phyloP scores from a whole-genome alignment of 768 basidiomycete species.

The Mycena metata region DNA sequence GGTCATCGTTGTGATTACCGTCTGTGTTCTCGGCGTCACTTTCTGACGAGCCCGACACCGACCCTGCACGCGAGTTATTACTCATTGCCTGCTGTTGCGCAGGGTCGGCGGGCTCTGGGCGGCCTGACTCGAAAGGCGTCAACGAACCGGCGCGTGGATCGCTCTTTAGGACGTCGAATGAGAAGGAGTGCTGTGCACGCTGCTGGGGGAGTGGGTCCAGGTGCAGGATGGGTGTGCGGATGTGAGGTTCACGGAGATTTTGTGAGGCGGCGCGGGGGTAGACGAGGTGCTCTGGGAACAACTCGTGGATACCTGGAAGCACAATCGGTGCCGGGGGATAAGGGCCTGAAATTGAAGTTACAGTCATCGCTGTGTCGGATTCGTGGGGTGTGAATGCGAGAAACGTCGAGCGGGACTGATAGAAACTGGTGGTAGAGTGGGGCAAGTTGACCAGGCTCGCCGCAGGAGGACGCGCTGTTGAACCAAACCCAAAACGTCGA shows the following conservation, averaged over 20 bases:
- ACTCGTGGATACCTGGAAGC: slow-evolving; percentile 23
- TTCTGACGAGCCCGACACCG: background rate
- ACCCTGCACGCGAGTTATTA: background rate
- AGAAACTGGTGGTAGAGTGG: too few species aligned
- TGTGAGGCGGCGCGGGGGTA: background rate
- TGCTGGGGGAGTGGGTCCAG: background rate
- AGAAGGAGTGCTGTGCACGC: slow-evolving; percentile 2
- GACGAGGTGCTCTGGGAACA: slow-evolving; percentile 25
- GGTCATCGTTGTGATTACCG: too few species aligned
- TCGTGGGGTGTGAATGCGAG: too few species aligned
- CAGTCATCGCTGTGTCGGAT: background rate
- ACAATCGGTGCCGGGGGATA: background rate
- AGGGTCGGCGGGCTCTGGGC: background rate
- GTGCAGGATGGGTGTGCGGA: background rate
- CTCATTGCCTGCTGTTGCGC: background rate
- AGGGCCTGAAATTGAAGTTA: slow-evolving; percentile 1
- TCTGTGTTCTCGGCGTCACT: slow-evolving; percentile 3
- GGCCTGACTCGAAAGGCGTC: slow-evolving; percentile 19
- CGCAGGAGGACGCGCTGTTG: too few species aligned
- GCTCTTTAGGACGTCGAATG: slow-evolving; percentile 28
- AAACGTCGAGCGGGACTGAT: too few species aligned
- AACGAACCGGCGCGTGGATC: slow-evolving; percentile 1
- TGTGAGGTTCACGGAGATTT: background rate
- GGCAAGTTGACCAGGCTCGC: too few species aligned
- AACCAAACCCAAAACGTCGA: too few species aligned